phyloP scores from a whole-genome alignment of 306 rosid genomes.

The Betula pendula region DNA sequence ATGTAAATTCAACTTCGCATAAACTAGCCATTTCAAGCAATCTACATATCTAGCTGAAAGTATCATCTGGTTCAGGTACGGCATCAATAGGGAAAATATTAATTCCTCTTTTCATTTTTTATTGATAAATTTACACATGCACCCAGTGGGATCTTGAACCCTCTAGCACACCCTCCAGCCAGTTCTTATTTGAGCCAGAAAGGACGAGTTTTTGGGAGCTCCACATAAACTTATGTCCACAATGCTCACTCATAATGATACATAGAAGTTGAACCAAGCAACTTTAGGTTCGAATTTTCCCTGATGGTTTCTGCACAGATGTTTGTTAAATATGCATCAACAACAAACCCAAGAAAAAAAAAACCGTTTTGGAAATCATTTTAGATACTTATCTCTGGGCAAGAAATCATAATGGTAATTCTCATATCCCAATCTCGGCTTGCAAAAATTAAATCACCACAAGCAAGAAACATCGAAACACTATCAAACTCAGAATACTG shows the following conservation, averaged over 20 bases:
- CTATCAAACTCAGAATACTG: not conserved
- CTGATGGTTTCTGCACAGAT: no score
- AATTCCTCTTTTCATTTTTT: not conserved
- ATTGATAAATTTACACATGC: not conserved
- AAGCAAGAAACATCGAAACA: not conserved
- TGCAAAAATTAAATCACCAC: not conserved
- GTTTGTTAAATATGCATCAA: not conserved
- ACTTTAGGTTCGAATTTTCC: not conserved
- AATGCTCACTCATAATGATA: not conserved
- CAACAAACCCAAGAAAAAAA: not conserved
- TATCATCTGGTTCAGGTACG: no score
- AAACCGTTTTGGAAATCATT: not conserved
- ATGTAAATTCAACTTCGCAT: not conserved
- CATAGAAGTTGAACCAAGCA: not conserved
- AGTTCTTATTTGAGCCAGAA: not conserved
- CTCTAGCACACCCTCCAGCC: not conserved
- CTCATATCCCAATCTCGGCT: not conserved
- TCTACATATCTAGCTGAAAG: constrained; percentile 2
- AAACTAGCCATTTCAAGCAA: constrained; percentile 5
- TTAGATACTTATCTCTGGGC: not conserved
- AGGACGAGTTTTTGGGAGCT: not conserved
- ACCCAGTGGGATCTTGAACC: no score
- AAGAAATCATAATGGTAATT: not conserved
- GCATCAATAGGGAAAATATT: not conserved
- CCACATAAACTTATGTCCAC: not conserved